phyloP scores from a whole-genome alignment of 352 stramenopile species.

The Phytophthora pinifolia region DNA sequence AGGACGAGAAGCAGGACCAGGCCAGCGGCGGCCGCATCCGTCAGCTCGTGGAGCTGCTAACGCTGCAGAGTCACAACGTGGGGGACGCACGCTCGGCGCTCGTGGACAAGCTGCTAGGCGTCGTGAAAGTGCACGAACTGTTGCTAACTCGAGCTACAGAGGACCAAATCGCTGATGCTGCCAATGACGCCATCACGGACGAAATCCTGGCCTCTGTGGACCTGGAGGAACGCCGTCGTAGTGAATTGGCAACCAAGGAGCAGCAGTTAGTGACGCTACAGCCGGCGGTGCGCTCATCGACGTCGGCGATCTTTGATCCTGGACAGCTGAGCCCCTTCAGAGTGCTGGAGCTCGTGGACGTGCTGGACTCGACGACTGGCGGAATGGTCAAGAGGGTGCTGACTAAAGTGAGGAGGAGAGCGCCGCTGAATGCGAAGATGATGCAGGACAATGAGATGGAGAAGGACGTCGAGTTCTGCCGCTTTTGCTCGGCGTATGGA shows the following conservation, averaged over 20 bases:
- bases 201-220: slow-evolving; percentile 71
- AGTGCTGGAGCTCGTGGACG: slow-evolving; percentile 75
- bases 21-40: slow-evolving; percentile 40
- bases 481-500: slow-evolving; percentile 69
- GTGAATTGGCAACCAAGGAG: slow-evolving; percentile 28
- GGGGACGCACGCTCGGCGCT: slow-evolving; percentile 51
- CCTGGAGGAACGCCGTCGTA: slow-evolving; percentile 48
- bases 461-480: slow-evolving; percentile 62
- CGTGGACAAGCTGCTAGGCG: slow-evolving; percentile 52
- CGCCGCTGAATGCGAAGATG: slow-evolving; percentile 42
- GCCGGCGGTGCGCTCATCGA: background rate
- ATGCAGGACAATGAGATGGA: slow-evolving; percentile 27
- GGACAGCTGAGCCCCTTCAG: slow-evolving; percentile 53
- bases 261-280: slow-evolving; percentile 3
- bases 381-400: slow-evolving; percentile 77
- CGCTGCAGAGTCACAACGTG: slow-evolving; percentile 61
- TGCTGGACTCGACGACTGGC: slow-evolving; percentile 73
- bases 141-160: slow-evolving; percentile 64
- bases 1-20: slow-evolving; percentile 6
- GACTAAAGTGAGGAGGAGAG: slow-evolving; percentile 57
- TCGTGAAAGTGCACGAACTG: slow-evolving; percentile 61
- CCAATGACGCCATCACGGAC: slow-evolving; percentile 73
- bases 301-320: slow-evolving; percentile 19
- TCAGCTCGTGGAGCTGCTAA: slow-evolving; percentile 62
- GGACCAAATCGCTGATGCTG: slow-evolving; percentile 67